Evolutionary conservation across 192 early-diverging fungal species (phyloP), one percentile per base, ranked within the genome.

Genomic region (Linnemannia exigua): DNA sequence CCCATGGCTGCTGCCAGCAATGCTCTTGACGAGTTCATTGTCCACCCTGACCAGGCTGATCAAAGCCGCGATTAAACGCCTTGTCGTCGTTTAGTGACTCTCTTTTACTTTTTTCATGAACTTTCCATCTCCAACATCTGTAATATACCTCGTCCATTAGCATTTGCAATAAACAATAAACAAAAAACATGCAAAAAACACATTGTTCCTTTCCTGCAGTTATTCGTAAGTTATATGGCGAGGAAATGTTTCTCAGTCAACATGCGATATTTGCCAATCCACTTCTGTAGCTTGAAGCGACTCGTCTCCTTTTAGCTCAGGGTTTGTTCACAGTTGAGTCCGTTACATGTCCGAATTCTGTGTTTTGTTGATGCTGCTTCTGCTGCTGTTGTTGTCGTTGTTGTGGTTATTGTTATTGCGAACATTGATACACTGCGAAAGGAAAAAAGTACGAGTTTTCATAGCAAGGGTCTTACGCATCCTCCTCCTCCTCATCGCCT

Each of bases 1-100:
- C 98, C 98, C 61, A 99, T 99, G 98, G 97, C 96, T 1, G 97
- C 98, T 33, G 98, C 95, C 76, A 97, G 97, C 58, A 97, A 96
- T 88, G 95, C 93, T 25, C 89, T 99, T 75, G 91, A 99, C 89
- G 97, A 99, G 87, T 96, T 98, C 87, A 93, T 95, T 68, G 83
- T 91, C 44, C 92, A 93, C 75, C 89, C 90, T 28, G 80, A 89
- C 37, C 85, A 86, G 46, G 72, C 54, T 28, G 6, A 2, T 1
- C 35, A 61, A 35, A 76, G 58, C 70, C 74, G 78, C 47, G 74
- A 86, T 54, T 86, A 86, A 63, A 31, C 14, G 31, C 41, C 41
- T 44, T 44, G 3, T 44, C 41, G 41, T 15, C 41, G 41, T 15
- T 63, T 58, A 63, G 28, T 22, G 14, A 2, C 28, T 22, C 3